Percentiles rank a stretch among this genome's conserved stretches.
These are phyloP conservation scores for Yamadazyma oceani DNA, from an alignment of 1,139 yeast genomes.

Conservation along the genomic window DNA sequence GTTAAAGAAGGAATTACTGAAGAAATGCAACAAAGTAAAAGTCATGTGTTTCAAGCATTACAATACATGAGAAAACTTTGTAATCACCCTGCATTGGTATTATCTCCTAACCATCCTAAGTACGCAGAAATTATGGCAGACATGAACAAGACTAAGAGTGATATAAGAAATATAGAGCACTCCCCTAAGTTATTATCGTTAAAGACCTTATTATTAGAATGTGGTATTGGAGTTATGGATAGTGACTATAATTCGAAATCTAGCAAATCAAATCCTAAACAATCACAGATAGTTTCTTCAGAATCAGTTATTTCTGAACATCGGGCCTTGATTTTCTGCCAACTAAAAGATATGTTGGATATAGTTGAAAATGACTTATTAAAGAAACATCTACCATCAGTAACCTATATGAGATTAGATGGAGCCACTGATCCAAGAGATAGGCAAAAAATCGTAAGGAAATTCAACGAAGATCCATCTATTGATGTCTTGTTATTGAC, in stretches of 20 bases:
- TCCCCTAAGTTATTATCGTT: slow-evolving; percentile 90
- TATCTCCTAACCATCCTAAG: slow-evolving; percentile 84
- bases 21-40: slow-evolving; percentile 56
- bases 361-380: slow-evolving; percentile 90
- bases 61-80: slow-evolving; percentile 97
- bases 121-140: slow-evolving; percentile 61
- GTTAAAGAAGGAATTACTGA: slow-evolving; percentile 42
- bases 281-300: slow-evolving; percentile 40
- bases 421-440: slow-evolving; percentile 93
- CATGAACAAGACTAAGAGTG: slow-evolving; percentile 58
- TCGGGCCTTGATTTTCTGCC: slow-evolving; percentile 93
- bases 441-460: slow-evolving; percentile 86
- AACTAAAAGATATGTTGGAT: slow-evolving; percentile 95
- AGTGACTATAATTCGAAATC: slow-evolving; percentile 35
- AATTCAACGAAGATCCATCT: slow-evolving; percentile 94
- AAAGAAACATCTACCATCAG: slow-evolving; percentile 82
- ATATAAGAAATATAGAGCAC: slow-evolving; percentile 71
- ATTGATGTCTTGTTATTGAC: slow-evolving; percentile 90
- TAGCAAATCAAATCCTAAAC: slow-evolving; percentile 26
- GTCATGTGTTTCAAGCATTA: slow-evolving; percentile 95
- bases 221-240: slow-evolving; percentile 84
- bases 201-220: slow-evolving; percentile 77
- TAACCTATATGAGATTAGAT: slow-evolving; percentile 91
- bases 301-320: slow-evolving; percentile 91
- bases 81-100: slow-evolving; percentile 94